Percentiles rank a stretch among this genome's conserved stretches.
These are phyloP conservation scores for Friedmanniomyces endolithicus DNA, from an alignment of 495 filamentous ascomycete genomes.

Conservation along the genomic window DNA sequence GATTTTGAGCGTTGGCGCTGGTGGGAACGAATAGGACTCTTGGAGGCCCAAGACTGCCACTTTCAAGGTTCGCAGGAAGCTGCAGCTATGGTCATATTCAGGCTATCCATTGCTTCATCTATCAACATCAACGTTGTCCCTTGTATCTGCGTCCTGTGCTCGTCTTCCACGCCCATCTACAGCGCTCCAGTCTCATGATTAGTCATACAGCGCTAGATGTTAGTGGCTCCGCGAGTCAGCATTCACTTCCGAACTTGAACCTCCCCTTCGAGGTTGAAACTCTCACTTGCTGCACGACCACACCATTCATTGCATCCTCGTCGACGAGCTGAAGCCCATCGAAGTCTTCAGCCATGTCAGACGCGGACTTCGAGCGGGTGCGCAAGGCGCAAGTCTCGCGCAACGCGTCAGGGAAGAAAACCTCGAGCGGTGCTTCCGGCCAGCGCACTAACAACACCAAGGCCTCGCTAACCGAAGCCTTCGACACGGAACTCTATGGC, in stretches of 20 bases:
- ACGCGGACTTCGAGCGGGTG: conserved; percentile 19
- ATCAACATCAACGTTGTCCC: too few relatives aligned
- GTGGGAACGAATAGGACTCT: neutral
- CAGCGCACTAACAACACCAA: conserved; percentile 82
- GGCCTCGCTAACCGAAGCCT: conserved; percentile 85
- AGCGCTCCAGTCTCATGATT: too few relatives aligned
- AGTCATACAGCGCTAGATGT: too few relatives aligned
- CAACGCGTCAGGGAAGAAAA: conserved; percentile 75
- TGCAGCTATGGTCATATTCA: too few relatives aligned
- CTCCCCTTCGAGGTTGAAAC: too few relatives aligned
- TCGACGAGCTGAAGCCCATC: neutral
- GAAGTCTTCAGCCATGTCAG: conserved; percentile 1
- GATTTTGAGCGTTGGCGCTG: conserved; percentile 8
- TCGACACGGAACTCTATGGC: conserved; percentile 89
- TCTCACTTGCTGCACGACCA: neutral
- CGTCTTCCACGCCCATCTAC: too few relatives aligned
- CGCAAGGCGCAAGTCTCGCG: conserved; percentile 46
- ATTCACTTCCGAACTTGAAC: too few relatives aligned
- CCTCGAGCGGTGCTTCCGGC: conserved; percentile 51
- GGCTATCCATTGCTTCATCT: too few relatives aligned
- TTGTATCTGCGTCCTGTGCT: too few relatives aligned
- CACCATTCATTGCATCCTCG: neutral
- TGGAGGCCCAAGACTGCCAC: neutral
- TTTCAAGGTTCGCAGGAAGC: too few relatives aligned
- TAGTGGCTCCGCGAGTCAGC: too few relatives aligned